Conservation (phyloP, 2,329 filamentous ascomycete genomes). For the Massarina eburnea region DNA sequence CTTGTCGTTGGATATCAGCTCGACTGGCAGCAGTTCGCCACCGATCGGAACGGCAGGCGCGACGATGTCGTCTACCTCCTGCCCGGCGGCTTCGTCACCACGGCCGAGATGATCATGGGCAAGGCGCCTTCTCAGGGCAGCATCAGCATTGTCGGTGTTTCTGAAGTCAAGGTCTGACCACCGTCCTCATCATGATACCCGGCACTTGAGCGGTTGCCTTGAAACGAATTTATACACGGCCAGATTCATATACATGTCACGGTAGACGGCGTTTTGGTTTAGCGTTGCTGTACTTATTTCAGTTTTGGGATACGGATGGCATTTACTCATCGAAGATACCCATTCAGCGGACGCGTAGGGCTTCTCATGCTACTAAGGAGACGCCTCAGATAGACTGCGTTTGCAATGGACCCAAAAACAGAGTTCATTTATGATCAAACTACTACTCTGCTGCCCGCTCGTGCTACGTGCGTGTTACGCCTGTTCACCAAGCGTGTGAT, state of each 20-base stretch:
- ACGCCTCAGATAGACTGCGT: slow-evolving; percentile 28
- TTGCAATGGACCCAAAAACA: slow-evolving; percentile 37
- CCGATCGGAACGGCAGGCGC: slow-evolving; percentile 36
- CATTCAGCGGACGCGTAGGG: slow-evolving; percentile 35
- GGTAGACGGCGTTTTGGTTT: not conserved
- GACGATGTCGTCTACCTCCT: slow-evolving; percentile 61
- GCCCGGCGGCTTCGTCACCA: slow-evolving; percentile 61
- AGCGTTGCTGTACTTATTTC: not conserved
- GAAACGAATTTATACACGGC: not conserved
- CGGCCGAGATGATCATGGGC: slow-evolving; percentile 55
- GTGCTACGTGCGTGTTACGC: not conserved
- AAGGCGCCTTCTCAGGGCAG: slow-evolving; percentile 27
- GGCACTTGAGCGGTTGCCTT: not conserved
- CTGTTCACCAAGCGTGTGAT: not conserved
- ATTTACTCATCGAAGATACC: slow-evolving; percentile 25
- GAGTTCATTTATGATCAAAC: slow-evolving; percentile 4
- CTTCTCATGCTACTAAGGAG: slow-evolving; percentile 32
- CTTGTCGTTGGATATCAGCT: slow-evolving; percentile 65
- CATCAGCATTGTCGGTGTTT: slow-evolving; percentile 19
- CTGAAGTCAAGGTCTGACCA: slow-evolving; percentile 23
- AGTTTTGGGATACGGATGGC: not conserved
- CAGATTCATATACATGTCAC: not conserved
- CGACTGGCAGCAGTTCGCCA: slow-evolving; percentile 53
- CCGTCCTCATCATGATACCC: too few species aligned
- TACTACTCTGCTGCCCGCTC: not conserved